Conservation (phyloP, 2,329 filamentous ascomycete genomes). For the Dothideomycetes sp. region DNA sequence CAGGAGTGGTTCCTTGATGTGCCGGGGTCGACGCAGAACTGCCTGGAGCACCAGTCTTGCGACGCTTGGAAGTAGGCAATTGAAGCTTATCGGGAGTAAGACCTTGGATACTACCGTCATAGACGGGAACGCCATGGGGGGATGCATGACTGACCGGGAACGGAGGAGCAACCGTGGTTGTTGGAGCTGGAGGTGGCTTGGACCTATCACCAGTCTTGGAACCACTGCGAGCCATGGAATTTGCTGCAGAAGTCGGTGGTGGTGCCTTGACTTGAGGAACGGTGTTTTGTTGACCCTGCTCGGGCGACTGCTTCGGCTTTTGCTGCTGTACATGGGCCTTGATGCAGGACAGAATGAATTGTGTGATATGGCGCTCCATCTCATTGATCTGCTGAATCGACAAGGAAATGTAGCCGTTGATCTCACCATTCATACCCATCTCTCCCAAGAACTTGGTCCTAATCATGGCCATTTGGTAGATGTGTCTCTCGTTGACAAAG, state of each 20-base stretch:
- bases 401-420: slow-evolving; percentile 24
- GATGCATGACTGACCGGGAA: slow-evolving; percentile 43
- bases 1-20: slow-evolving; percentile 26
- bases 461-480: slow-evolving; percentile 19
- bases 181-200: slow-evolving; percentile 37
- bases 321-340: slow-evolving; percentile 19
- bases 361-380: slow-evolving; percentile 18
- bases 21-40: slow-evolving; percentile 34
- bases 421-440: slow-evolving; percentile 19
- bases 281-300: slow-evolving; percentile 12
- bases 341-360: slow-evolving; percentile 21
- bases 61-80: slow-evolving; percentile 48
- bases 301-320: slow-evolving; percentile 13
- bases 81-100: slow-evolving; percentile 50
- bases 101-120: slow-evolving; percentile 40
- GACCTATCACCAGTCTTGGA: slow-evolving; percentile 13
- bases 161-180: slow-evolving; percentile 44
- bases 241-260: slow-evolving; percentile 7
- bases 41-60: slow-evolving; percentile 36
- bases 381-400: slow-evolving; percentile 19
- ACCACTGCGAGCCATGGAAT: slow-evolving; percentile 10
- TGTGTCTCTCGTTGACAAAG: slow-evolving; percentile 15
- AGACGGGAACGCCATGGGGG: slow-evolving; percentile 49
- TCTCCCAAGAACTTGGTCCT: slow-evolving; percentile 21
- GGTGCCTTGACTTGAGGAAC: slow-evolving; percentile 3